Conservation (phyloP, 306 rosid species). For the Lagenaria siceraria region DNA sequence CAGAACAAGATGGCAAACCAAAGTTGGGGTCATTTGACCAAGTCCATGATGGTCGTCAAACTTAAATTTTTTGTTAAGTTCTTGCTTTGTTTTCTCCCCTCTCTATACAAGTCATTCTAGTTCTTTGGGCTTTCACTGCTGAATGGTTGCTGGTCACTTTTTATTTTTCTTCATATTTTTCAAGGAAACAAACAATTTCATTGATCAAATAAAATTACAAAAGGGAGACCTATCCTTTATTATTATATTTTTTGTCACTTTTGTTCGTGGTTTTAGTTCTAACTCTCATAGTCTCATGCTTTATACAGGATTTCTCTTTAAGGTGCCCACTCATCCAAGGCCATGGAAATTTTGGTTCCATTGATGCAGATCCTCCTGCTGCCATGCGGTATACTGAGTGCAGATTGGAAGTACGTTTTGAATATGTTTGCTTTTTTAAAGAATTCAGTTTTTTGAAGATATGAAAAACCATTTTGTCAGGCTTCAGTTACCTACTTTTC, state of each 20-base stretch:
- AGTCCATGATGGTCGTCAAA: background rate
- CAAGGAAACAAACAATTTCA: background rate
- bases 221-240: background rate
- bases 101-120: background rate
- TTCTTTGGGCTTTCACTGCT: background rate
- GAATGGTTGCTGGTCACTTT: background rate
- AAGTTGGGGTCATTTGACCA: background rate
- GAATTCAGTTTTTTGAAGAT: background rate
- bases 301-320: constrained; percentile 73
- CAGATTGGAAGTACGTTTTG: constrained; percentile 67
- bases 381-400: constrained; percentile 99
- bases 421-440: background rate
- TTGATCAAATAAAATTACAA: background rate
- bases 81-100: background rate
- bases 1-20: background rate
- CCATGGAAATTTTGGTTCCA: constrained; percentile 96
- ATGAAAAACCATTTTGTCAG: background rate
- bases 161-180: background rate
- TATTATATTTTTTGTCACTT: background rate
- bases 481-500: background rate
- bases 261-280: background rate
- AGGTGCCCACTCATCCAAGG: constrained; percentile 82
- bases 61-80: background rate
- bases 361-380: constrained; percentile 98
- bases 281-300: background rate